A percentile compares a stretch with the other conserved stretches of the same genome.
These are phyloP conservation scores for Saccharomycopsis selenospora DNA, from an alignment of 805 yeast genomes.

Conservation along the genomic window DNA sequence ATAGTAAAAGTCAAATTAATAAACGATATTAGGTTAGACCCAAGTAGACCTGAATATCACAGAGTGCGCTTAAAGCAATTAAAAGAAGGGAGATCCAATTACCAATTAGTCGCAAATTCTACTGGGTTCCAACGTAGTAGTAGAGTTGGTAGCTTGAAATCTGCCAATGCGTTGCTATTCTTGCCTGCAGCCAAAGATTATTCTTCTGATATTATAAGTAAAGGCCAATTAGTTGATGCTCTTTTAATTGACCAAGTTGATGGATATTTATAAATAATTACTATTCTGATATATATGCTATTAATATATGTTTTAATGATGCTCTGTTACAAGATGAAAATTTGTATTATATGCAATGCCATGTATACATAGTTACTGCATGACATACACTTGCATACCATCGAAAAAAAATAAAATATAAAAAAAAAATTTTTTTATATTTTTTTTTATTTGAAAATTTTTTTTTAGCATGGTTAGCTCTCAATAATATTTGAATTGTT, in stretches of 20 bases:
- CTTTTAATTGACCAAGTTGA: constrained; percentile 25
- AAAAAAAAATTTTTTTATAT: no score
- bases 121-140: constrained; percentile 50
- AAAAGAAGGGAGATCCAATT: no score
- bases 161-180: constrained; percentile 39
- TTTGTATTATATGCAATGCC: no score
- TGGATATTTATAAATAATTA: background rate
- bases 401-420: no score
- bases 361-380: no score
- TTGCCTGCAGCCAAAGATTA: constrained; percentile 32
- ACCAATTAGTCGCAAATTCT: constrained; percentile 33
- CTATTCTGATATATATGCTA: background rate
- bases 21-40: constrained; percentile 33
- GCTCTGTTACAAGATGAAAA: no score
- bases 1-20: constrained; percentile 31
- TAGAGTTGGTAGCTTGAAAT: constrained; percentile 39
- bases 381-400: no score
- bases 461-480: no score
- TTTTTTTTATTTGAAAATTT: no score
- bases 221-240: constrained; percentile 26
- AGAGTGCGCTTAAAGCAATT: constrained; percentile 28
- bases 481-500: no score
- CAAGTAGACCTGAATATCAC: constrained; percentile 48
- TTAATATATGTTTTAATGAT: background rate
- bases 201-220: constrained; percentile 9